Evolutionary conservation across 176 grass and related monocot species (phyloP), one percentile per base, ranked within the genome.

Genomic region (Bothriochloa decipiens): DNA sequence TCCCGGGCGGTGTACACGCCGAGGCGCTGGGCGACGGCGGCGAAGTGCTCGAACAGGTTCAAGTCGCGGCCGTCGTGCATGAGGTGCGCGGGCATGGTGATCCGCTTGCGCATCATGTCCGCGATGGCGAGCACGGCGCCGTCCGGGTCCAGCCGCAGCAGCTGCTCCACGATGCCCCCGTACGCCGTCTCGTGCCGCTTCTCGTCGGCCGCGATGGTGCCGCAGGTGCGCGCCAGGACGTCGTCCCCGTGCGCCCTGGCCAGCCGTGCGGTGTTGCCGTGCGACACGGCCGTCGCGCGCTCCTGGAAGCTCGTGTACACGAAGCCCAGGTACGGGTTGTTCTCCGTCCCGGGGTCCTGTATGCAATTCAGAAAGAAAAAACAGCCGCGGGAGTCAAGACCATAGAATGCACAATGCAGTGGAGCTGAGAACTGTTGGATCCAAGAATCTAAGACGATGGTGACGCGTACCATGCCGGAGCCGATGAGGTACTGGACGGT

Each of bases 241-340:
- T 45, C 67, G 87, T 98, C 96, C 1, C 96, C 96, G 45, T 85
- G 89, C 75, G 7, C 65, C 80, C 10, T 90, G 81, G 93, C 96
- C 60, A 92, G 85, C 1, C 91, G 79, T 46, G 93, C 96, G 1
- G 96, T 98, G 89, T 95, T 98, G 53, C 96, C 96, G 88, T 98
- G 96, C 60, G 93, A 98, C 18, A 96, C 75, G 52, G 89, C 91
- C 28, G 96, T 98, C 1, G 93, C 93, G 25, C 93, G 96, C 87
- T 98, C 93, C 89, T 98, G 96, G 89, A 98, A 98, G 55, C 93
- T 95, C 8, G 96, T 98, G 96, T 98, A 98, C 55, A 94, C 92
- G 84, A 94, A 98, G 49, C 96, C 93, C 70, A 98, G 70, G 80
- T 95, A 95, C 0, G 96, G 96, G 80, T 94, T 95, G 87, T 98